A percentile compares a stretch with the other conserved stretches of the same genome.
phyloP scores from a whole-genome alignment of 75 land plant species.

The Picea glauca region DNA sequence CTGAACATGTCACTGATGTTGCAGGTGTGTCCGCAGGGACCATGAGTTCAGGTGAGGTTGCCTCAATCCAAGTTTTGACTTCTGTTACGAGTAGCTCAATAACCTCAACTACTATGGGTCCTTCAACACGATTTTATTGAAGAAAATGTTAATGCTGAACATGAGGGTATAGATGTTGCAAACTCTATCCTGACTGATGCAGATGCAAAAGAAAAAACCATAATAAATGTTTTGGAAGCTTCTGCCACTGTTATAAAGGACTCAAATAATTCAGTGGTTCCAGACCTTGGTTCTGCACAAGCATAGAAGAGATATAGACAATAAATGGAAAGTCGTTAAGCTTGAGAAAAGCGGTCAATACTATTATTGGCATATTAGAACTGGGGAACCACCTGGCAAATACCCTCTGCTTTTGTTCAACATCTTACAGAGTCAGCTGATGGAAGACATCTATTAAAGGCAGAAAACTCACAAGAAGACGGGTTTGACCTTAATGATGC shows the following conservation, averaged over 20 bases:
- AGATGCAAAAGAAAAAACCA: constrained; percentile 10
- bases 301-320: constrained; percentile 21
- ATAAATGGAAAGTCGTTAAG: constrained; percentile 71
- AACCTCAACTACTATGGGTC: too few species aligned
- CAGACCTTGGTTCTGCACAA: constrained; percentile 20
- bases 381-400: constrained; percentile 94
- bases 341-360: constrained; percentile 71
- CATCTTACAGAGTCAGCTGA: background rate
- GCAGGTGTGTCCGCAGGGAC: too few species aligned
- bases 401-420: constrained; percentile 36
- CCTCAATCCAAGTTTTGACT: too few species aligned
- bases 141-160: background rate
- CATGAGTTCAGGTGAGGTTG: too few species aligned
- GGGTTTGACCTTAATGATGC: background rate
- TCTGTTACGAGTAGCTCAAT: too few species aligned
- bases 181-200: constrained; percentile 5
- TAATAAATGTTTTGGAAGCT: background rate
- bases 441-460: background rate
- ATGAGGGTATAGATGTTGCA: background rate
- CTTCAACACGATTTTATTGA: background rate
- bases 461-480: constrained; percentile 4
- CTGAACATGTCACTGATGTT: too few species aligned
- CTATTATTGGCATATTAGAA: constrained; percentile 85
- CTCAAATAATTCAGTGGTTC: background rate
- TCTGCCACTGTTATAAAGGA: constrained; percentile 2